Percentiles rank a stretch among this genome's conserved stretches.
Evolutionary conservation across 768 basidiomycete species (phyloP).

Genomic region (Mycena filopes): DNA sequence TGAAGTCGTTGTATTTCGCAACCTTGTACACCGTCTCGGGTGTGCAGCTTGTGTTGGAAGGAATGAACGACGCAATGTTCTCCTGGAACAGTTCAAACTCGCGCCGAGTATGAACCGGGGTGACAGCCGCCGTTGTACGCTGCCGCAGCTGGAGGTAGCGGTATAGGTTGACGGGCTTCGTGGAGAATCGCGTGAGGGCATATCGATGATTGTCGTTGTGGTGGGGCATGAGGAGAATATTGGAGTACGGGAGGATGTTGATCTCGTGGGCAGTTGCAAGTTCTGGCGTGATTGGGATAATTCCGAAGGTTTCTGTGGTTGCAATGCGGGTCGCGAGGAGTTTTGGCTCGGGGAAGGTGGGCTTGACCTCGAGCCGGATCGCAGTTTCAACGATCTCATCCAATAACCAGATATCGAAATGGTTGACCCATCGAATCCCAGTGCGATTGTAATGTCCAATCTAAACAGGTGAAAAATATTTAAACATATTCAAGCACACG

Average conservation of each 20-base stretch:
- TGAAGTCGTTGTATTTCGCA: slow-evolving; percentile 22
- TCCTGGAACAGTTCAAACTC: slow-evolving; percentile 23
- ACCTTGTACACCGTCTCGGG: slow-evolving; percentile 18
- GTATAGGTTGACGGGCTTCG: slow-evolving; percentile 21
- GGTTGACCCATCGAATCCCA: slow-evolving; percentile 6
- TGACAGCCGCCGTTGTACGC: slow-evolving; percentile 22
- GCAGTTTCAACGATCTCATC: slow-evolving; percentile 32
- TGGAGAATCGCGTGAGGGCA: slow-evolving; percentile 18
- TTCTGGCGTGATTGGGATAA: slow-evolving; percentile 21
- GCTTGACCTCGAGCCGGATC: slow-evolving; percentile 8
- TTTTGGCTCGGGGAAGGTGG: slow-evolving; percentile 25
- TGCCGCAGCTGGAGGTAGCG: slow-evolving; percentile 29
- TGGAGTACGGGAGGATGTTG: not conserved
- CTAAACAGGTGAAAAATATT: not conserved
- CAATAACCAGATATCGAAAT: slow-evolving; percentile 29
- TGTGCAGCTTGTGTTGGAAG: not conserved
- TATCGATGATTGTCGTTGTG: slow-evolving; percentile 13
- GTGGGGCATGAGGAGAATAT: slow-evolving; percentile 4
- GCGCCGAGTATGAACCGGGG: slow-evolving; percentile 22
- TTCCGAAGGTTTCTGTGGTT: slow-evolving; percentile 27
- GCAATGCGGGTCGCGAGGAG: slow-evolving; percentile 33
- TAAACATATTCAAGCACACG: too few relatives aligned
- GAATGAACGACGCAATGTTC: slow-evolving; percentile 3
- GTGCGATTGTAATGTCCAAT: slow-evolving; percentile 32
- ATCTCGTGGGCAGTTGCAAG: slow-evolving; percentile 19